Evolutionary conservation across 1,139 yeast species (phyloP).

Genomic region (Torulaspora globosa): DNA sequence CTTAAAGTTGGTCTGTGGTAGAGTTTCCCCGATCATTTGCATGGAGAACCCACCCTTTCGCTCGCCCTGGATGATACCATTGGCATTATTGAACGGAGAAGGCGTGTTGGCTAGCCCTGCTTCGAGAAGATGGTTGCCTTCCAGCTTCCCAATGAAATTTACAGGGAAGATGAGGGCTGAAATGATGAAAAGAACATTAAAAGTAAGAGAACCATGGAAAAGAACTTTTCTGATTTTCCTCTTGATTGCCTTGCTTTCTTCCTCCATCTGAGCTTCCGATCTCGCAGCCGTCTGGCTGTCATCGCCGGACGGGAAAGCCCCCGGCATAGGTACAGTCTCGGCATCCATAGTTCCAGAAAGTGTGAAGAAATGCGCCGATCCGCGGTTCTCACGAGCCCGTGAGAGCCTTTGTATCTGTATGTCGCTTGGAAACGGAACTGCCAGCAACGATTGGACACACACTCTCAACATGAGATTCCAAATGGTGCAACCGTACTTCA

Average conservation of each 20-base stretch:
- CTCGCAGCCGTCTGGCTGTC: conserved; percentile 7
- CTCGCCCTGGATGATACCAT: conserved; percentile 33
- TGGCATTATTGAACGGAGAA: conserved; percentile 30
- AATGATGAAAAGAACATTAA: conserved; percentile 32
- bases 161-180: conserved; percentile 30
- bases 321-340: conserved; percentile 22
- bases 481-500: conserved; percentile 31
- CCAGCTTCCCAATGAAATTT: conserved; percentile 22
- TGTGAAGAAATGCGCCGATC: conserved; percentile 15
- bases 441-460: conserved; percentile 32
- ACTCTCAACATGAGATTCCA: conserved; percentile 27
- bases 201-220: conserved; percentile 28
- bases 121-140: conserved; percentile 20
- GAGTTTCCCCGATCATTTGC: conserved; percentile 44
- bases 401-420: conserved; percentile 20
- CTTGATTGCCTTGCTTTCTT: conserved; percentile 25
- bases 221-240: conserved; percentile 28
- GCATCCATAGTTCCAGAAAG: conserved; percentile 28
- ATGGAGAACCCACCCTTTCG: conserved; percentile 38
- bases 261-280: conserved; percentile 13
- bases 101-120: conserved; percentile 30
- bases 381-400: conserved; percentile 20
- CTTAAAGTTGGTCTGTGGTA: conserved; percentile 35
- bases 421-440: conserved; percentile 38
- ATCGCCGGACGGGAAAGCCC: conserved; percentile 18